These are phyloP conservation scores for Sarcomyxa edulis DNA, from an alignment of 768 basidiomycete genomes.

Conservation along the genomic window DNA sequence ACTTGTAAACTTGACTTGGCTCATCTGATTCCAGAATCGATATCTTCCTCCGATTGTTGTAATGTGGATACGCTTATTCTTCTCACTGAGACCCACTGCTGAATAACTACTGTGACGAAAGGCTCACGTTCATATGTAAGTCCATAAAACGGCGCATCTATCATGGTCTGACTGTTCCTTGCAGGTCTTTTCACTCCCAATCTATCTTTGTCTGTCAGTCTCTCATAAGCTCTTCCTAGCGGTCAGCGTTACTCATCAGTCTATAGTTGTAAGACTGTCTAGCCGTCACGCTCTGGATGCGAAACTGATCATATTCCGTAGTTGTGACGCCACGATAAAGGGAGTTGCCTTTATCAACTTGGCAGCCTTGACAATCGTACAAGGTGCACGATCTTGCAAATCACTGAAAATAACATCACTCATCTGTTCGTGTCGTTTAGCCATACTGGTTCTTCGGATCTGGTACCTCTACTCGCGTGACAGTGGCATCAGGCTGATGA, in stretches of 20 bases:
- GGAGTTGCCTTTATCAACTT: conserved; percentile 21
- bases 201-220: too few species aligned
- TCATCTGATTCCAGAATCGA: conserved; percentile 22
- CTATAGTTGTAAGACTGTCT: conserved; percentile 17
- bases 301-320: conserved; percentile 9
- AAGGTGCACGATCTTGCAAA: conserved; percentile 23
- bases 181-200: too few species aligned
- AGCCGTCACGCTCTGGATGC: conserved; percentile 2
- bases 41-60: conserved; percentile 22
- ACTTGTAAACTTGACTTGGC: background rate
- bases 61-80: conserved; percentile 12
- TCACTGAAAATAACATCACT: background rate
- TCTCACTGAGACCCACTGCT: background rate
- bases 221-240: too few species aligned
- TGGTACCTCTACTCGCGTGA: conserved; percentile 36
- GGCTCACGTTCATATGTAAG: too few species aligned
- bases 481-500: conserved; percentile 17
- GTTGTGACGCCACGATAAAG: conserved; percentile 25
- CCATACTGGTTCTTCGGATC: conserved; percentile 31
- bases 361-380: conserved; percentile 24
- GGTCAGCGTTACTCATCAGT: too few species aligned
- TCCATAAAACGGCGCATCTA: too few species aligned
- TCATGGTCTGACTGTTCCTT: too few species aligned
- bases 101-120: conserved; percentile 2
- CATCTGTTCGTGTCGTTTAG: conserved; percentile 14